Evolutionary conservation across 2,329 filamentous ascomycete species (phyloP).

Genomic region (Penicillium sp.): DNA sequence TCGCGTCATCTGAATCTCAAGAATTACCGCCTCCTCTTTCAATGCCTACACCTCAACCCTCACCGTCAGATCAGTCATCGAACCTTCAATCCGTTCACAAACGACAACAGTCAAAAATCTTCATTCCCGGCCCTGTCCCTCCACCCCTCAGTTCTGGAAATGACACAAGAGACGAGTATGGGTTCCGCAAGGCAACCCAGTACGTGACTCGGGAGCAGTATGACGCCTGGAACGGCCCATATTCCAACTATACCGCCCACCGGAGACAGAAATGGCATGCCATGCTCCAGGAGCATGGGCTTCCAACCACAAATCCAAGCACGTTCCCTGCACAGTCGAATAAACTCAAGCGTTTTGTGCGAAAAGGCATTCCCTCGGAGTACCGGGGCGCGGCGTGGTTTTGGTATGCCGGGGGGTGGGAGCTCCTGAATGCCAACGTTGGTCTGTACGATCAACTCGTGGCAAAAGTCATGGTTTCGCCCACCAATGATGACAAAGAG

Average conservation of each 20-base stretch:
- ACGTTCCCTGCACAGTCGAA: slow-evolving; percentile 77
- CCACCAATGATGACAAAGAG: slow-evolving; percentile 75
- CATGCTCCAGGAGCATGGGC: slow-evolving; percentile 72
- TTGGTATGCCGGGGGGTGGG: slow-evolving; percentile 87
- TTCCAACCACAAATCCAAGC: slow-evolving; percentile 70
- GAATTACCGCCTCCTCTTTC: background rate
- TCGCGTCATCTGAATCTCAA: background rate
- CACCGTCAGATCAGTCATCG: slow-evolving; percentile 5
- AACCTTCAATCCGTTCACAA: slow-evolving; percentile 12
- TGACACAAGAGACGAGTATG: slow-evolving; percentile 72
- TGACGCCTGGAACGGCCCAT: slow-evolving; percentile 75
- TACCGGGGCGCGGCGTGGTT: slow-evolving; percentile 98
- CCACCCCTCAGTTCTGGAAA: slow-evolving; percentile 35
- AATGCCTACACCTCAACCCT: slow-evolving; percentile 3
- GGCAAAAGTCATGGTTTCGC: slow-evolving; percentile 61
- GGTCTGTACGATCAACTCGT: slow-evolving; percentile 75
- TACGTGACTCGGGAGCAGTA: slow-evolving; percentile 76
- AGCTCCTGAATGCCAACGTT: slow-evolving; percentile 71
- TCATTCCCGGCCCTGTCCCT: slow-evolving; percentile 40
- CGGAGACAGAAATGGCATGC: slow-evolving; percentile 79
- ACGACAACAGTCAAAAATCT: slow-evolving; percentile 27
- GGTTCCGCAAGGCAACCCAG: slow-evolving; percentile 85
- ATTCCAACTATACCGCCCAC: slow-evolving; percentile 72
- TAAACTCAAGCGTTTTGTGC: slow-evolving; percentile 85
- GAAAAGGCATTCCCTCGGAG: slow-evolving; percentile 90